phyloP scores from a whole-genome alignment of 2,329 filamentous ascomycete genomes.

The Tympanopsis confertula region DNA sequence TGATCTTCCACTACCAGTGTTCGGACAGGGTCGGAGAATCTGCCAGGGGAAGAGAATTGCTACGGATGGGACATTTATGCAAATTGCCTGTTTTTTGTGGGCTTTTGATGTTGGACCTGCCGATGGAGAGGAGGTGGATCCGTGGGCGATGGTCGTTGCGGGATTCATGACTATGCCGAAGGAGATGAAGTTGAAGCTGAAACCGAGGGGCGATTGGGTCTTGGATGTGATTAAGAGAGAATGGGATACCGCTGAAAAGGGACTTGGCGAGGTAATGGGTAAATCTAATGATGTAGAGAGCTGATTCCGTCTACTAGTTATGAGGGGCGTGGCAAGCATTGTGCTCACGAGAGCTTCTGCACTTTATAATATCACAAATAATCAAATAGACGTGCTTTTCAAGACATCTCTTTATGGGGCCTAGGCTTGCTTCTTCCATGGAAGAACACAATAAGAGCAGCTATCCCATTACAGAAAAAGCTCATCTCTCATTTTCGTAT shows the following conservation, averaged over 20 bases:
- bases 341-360: too few species aligned
- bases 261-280: background rate
- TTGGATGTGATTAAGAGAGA: background rate
- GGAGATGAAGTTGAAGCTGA: background rate
- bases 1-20: conserved; percentile 7
- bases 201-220: conserved; percentile 2
- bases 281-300: background rate
- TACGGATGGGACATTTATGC: conserved; percentile 32
- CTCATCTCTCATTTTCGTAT: too few species aligned
- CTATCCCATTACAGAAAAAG: too few species aligned
- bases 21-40: conserved; percentile 24
- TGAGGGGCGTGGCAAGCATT: too few species aligned
- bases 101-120: conserved; percentile 23
- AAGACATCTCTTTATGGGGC: too few species aligned
- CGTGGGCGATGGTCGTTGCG: background rate
- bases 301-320: too few species aligned
- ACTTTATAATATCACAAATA: too few species aligned
- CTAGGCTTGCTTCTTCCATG: too few species aligned
- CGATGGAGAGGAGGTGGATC: conserved; percentile 1
- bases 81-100: conserved; percentile 30
- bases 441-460: too few species aligned
- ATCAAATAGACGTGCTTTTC: too few species aligned
- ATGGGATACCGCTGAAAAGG: conserved; percentile 1
- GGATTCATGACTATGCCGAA: conserved; percentile 1
- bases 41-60: conserved; percentile 26